Conservation (phyloP, 495 filamentous ascomycete species). For the Lindgomyces ingoldianus region DNA sequence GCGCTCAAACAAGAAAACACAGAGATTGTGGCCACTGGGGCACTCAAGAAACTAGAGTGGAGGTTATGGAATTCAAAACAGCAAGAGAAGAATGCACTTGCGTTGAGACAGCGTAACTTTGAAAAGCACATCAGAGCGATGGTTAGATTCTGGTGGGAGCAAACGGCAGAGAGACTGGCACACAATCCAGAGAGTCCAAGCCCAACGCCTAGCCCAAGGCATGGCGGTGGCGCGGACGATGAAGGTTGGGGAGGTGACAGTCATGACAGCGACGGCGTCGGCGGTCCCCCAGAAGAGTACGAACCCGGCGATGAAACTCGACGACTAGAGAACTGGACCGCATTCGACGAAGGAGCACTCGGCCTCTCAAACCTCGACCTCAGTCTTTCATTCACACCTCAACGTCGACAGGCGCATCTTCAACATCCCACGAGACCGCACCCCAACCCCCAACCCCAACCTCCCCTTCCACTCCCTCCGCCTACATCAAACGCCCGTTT, state of each 20-base stretch:
- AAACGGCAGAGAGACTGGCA: conserved; percentile 18
- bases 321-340: conserved; percentile 45
- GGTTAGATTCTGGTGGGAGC: conserved; percentile 45
- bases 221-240: background rate
- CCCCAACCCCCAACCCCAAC: background rate
- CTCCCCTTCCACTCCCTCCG: background rate
- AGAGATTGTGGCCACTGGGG: conserved; percentile 25
- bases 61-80: conserved; percentile 40
- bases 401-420: conserved; percentile 1
- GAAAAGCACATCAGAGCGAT: conserved; percentile 43
- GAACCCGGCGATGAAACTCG: conserved; percentile 36
- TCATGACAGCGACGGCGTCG: background rate
- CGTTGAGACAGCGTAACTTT: conserved; percentile 40
- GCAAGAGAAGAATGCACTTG: conserved; percentile 40
- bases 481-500: background rate
- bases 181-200: conserved; percentile 18
- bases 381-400: conserved; percentile 28
- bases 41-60: conserved; percentile 42
- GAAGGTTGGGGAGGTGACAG: background rate
- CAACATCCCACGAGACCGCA: background rate
- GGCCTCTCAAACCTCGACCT: conserved; percentile 45
- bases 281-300: background rate
- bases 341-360: conserved; percentile 52
- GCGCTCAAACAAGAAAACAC: conserved; percentile 33
- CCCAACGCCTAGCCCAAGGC: conserved; percentile 8